A percentile compares a stretch with the other conserved stretches of the same genome.
phyloP scores from a whole-genome alignment of 495 filamentous ascomycete genomes.

The Parmelia sp. region DNA sequence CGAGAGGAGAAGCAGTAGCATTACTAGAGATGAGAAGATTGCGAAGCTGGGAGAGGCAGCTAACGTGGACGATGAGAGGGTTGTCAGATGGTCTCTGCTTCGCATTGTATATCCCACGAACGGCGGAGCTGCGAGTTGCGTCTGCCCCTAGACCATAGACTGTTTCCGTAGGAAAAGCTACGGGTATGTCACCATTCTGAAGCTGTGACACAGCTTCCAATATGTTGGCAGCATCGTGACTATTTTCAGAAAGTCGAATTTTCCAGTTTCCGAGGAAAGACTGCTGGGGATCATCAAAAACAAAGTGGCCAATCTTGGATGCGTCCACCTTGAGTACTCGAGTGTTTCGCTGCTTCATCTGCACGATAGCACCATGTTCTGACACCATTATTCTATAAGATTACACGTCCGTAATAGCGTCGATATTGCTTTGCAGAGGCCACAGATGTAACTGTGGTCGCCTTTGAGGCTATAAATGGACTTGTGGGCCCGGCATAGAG shows the following conservation, averaged over 20 bases:
- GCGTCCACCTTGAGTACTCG: conserved; percentile 20
- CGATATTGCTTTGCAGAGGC: neutral
- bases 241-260: conserved; percentile 16
- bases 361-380: neutral
- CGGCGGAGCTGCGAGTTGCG: conserved; percentile 76
- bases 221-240: conserved; percentile 20
- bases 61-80: conserved; percentile 87
- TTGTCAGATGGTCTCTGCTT: conserved; percentile 92
- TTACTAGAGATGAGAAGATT: conserved; percentile 44
- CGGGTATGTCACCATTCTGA: conserved; percentile 58
- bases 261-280: conserved; percentile 26
- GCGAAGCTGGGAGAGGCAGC: conserved; percentile 72
- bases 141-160: conserved; percentile 96
- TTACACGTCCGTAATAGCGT: neutral
- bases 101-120: conserved; percentile 83
- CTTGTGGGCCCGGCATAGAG: too few species aligned
- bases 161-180: conserved; percentile 97
- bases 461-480: neutral
- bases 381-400: neutral
- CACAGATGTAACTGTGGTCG: neutral
- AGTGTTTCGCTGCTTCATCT: conserved; percentile 11
- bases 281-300: conserved; percentile 19
- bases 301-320: conserved; percentile 22
- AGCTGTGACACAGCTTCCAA: conserved; percentile 35
- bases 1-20: conserved; percentile 15